Conservation (phyloP, 1,139 yeast genomes). For the Yamadazyma epiphylla region DNA sequence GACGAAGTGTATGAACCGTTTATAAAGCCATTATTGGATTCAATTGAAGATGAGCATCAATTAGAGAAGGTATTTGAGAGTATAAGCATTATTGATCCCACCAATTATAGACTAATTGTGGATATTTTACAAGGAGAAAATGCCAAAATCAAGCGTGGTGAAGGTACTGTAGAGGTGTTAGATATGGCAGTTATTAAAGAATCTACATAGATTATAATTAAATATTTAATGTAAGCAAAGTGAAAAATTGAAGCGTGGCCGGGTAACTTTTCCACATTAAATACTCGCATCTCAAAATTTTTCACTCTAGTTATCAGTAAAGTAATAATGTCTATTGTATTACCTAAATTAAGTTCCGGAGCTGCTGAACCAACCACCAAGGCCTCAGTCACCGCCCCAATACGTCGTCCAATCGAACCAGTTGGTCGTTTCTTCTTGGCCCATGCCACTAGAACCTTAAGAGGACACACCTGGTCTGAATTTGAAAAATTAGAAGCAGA, state of each 20-base stretch:
- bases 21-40: conserved; percentile 48
- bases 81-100: conserved; percentile 82
- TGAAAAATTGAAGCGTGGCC: background rate
- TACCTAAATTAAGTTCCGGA: conserved; percentile 41
- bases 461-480: conserved; percentile 99
- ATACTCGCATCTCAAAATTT: background rate
- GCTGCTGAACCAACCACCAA: conserved; percentile 51
- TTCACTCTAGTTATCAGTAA: background rate
- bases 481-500: conserved; percentile 92
- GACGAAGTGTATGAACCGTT: conserved; percentile 42
- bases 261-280: background rate
- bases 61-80: conserved; percentile 51
- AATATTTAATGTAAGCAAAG: background rate
- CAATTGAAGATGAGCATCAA: conserved; percentile 50
- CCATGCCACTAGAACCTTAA: conserved; percentile 91
- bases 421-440: conserved; percentile 95
- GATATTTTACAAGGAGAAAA: conserved; percentile 56
- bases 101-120: conserved; percentile 67
- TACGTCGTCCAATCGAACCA: conserved; percentile 89
- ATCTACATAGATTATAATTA: conserved; percentile 1
- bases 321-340: conserved; percentile 29
- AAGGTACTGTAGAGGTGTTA: conserved; percentile 75
- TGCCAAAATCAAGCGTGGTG: conserved; percentile 47
- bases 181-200: conserved; percentile 87
- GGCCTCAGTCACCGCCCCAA: conserved; percentile 58